These are phyloP conservation scores for Mortierella sp. DNA, from an alignment of 371 early-diverging fungal species.

Conservation along the genomic window DNA sequence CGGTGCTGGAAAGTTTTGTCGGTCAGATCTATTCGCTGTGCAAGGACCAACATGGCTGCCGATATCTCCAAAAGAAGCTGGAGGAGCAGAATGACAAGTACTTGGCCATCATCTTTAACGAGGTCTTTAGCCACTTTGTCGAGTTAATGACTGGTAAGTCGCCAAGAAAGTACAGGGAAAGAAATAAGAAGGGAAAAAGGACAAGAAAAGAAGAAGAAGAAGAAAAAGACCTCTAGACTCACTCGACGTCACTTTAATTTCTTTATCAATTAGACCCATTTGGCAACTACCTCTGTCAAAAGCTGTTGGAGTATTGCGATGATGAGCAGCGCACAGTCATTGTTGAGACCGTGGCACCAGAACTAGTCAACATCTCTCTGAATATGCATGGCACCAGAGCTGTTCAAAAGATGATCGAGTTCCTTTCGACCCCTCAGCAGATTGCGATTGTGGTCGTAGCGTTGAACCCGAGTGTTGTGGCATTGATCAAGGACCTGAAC, in stretches of 20 bases:
- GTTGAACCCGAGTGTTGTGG: slow-evolving; percentile 80
- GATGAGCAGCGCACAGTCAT: slow-evolving; percentile 80
- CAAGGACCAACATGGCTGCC: slow-evolving; percentile 93
- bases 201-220: too few species aligned
- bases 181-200: too few species aligned
- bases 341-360: slow-evolving; percentile 75
- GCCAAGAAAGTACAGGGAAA: too few species aligned
- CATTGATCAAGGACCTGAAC: slow-evolving; percentile 94
- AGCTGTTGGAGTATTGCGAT: slow-evolving; percentile 81
- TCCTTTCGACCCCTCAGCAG: slow-evolving; percentile 71
- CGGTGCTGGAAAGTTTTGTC: slow-evolving; percentile 69
- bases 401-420: slow-evolving; percentile 94
- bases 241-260: background rate
- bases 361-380: slow-evolving; percentile 82
- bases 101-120: slow-evolving; percentile 73
- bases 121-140: slow-evolving; percentile 77
- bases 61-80: slow-evolving; percentile 86
- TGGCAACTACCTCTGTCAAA: slow-evolving; percentile 94
- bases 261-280: slow-evolving; percentile 70
- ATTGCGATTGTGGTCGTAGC: slow-evolving; percentile 78
- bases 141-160: slow-evolving; percentile 83
- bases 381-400: slow-evolving; percentile 99
- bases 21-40: slow-evolving; percentile 82
- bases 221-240: too few species aligned
- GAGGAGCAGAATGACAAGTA: slow-evolving; percentile 78